phyloP scores from a whole-genome alignment of 352 stramenopile species.

The Pythium insidiosum region DNA sequence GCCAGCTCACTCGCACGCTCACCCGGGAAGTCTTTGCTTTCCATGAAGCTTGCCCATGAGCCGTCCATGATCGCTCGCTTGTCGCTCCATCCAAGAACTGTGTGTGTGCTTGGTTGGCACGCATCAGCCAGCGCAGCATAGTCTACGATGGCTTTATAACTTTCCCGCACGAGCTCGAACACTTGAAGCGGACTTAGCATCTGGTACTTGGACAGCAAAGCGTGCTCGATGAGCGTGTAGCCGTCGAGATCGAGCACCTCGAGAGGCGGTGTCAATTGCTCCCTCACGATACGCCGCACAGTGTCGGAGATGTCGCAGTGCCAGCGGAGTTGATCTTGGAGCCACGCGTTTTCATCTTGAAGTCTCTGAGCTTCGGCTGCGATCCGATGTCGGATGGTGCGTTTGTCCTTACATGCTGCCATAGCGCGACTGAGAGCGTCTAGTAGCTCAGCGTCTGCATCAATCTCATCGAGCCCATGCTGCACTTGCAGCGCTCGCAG shows the following conservation, averaged over 20 bases:
- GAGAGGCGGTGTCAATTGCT: neutral
- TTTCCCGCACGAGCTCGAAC: slow-evolving; percentile 12
- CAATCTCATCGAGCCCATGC: neutral
- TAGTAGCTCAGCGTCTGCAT: too few relatives aligned
- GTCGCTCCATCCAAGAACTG: slow-evolving; percentile 22
- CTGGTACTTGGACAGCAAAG: slow-evolving; percentile 1
- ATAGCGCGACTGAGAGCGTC: too few relatives aligned
- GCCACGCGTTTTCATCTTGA: neutral
- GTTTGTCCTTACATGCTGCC: too few relatives aligned
- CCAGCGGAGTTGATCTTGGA: neutral
- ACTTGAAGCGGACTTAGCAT: neutral
- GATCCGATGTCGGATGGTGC: too few relatives aligned
- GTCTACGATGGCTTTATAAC: slow-evolving; percentile 16
- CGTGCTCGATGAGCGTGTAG: neutral
- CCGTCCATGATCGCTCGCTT: slow-evolving; percentile 21
- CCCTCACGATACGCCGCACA: neutral
- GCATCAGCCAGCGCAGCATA: slow-evolving; percentile 16
- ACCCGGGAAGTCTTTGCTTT: slow-evolving; percentile 25
- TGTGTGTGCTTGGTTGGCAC: slow-evolving; percentile 7
- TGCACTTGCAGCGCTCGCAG: slow-evolving; percentile 11
- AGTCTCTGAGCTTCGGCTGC: neutral
- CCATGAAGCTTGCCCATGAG: slow-evolving; percentile 26
- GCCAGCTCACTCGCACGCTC: slow-evolving; percentile 15
- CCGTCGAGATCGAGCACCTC: neutral
- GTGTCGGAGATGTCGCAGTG: neutral